A percentile compares a stretch with the other conserved stretches of the same genome.
Conservation (phyloP, 1,284 basidiomycete species). For the Mycosarcoma maydis region DNA sequence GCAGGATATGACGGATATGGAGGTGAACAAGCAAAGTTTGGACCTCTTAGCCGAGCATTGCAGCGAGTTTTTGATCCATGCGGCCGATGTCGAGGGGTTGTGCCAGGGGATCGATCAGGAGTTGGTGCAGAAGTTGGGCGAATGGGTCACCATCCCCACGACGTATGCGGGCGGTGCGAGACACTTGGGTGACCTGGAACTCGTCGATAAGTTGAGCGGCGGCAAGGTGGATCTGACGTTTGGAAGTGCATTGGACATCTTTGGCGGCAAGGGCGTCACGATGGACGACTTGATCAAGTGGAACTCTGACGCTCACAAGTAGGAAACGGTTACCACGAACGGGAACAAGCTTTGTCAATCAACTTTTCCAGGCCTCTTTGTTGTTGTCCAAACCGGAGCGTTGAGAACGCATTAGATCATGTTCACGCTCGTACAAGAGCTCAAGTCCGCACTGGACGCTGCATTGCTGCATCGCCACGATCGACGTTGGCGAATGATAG, state of each 20-base stretch:
- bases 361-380: too few species aligned
- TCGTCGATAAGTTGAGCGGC: slow-evolving; percentile 81
- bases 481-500: too few species aligned
- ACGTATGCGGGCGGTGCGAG: slow-evolving; percentile 98
- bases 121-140: slow-evolving; percentile 83
- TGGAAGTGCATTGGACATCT: slow-evolving; percentile 86
- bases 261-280: slow-evolving; percentile 78
- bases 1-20: slow-evolving; percentile 95
- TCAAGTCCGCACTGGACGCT: too few species aligned
- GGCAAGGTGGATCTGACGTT: slow-evolving; percentile 95
- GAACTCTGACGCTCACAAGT: slow-evolving; percentile 48
- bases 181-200: slow-evolving; percentile 81
- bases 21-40: slow-evolving; percentile 72
- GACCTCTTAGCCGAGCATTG: slow-evolving; percentile 44
- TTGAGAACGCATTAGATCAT: too few species aligned
- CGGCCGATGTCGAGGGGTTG: slow-evolving; percentile 96
- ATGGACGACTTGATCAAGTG: slow-evolving; percentile 76
- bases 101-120: slow-evolving; percentile 96
- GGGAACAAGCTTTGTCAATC: too few species aligned
- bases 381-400: too few species aligned
- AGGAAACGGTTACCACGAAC: too few species aligned
- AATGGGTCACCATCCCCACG: slow-evolving; percentile 90
- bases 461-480: too few species aligned
- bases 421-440: too few species aligned
- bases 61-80: slow-evolving; percentile 95